phyloP scores from a whole-genome alignment of 176 grass and related monocot species.

The Avena atlantica region DNA sequence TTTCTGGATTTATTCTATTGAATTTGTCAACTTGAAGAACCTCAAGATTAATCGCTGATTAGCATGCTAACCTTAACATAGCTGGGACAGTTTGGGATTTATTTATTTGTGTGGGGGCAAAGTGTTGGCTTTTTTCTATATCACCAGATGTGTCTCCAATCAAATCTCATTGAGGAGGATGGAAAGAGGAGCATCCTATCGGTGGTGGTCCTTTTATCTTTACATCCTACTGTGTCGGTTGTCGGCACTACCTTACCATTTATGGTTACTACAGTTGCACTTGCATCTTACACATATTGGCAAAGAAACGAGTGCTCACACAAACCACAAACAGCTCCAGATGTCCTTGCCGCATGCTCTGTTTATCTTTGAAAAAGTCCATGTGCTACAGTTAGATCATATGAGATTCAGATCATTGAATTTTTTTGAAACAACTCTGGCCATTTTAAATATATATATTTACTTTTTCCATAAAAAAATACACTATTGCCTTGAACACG shows the following conservation, averaged over 20 bases:
- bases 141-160: slow-evolving; percentile 32
- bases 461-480: too few relatives aligned
- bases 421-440: background rate
- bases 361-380: background rate
- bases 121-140: background rate
- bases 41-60: background rate
- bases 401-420: background rate
- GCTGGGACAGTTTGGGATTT: slow-evolving; percentile 11
- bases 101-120: slow-evolving; percentile 29
- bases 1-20: background rate
- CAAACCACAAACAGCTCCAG: background rate
- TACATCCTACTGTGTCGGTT: slow-evolving; percentile 48
- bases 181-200: slow-evolving; percentile 23
- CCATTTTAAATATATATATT: background rate
- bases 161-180: slow-evolving; percentile 36
- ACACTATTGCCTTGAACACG: too few relatives aligned
- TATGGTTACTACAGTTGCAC: slow-evolving; percentile 2
- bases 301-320: background rate
- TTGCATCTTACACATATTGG: background rate
- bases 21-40: background rate
- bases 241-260: slow-evolving; percentile 36
- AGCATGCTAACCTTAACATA: background rate
- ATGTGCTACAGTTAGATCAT: background rate
- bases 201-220: slow-evolving; percentile 31
- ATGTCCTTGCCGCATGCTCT: background rate